Conservation (phyloP, 1,284 basidiomycete species). For the Termitomyces sp. region DNA sequence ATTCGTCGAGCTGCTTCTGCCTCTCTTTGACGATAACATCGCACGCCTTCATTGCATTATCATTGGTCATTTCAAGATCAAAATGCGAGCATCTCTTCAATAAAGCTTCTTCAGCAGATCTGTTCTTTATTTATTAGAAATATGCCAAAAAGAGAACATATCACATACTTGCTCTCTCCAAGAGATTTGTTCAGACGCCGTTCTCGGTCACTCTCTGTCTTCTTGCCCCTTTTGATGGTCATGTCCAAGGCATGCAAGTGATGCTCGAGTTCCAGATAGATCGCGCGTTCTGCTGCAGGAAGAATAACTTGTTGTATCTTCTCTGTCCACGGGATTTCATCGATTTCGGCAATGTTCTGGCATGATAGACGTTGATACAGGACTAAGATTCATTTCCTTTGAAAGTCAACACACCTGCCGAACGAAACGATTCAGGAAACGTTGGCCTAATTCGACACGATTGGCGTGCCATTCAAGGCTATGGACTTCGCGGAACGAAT, state of each 20-base stretch:
- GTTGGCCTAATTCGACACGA: slow-evolving; percentile 79
- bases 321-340: slow-evolving; percentile 82
- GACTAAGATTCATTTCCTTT: neutral
- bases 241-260: slow-evolving; percentile 87
- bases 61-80: slow-evolving; percentile 74
- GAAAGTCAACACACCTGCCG: slow-evolving; percentile 57
- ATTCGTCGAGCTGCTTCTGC: slow-evolving; percentile 72
- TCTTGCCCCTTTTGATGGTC: slow-evolving; percentile 79
- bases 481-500: slow-evolving; percentile 93
- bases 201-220: slow-evolving; percentile 88
- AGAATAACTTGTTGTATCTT: slow-evolving; percentile 67
- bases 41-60: slow-evolving; percentile 85
- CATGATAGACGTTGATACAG: neutral
- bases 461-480: slow-evolving; percentile 90
- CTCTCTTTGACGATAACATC: slow-evolving; percentile 87
- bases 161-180: slow-evolving; percentile 78
- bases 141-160: neutral
- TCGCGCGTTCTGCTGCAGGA: slow-evolving; percentile 91
- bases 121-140: slow-evolving; percentile 22
- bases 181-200: slow-evolving; percentile 82
- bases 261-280: slow-evolving; percentile 95
- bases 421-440: slow-evolving; percentile 80
- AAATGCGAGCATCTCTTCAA: slow-evolving; percentile 94
- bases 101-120: slow-evolving; percentile 85
- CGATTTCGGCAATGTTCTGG: slow-evolving; percentile 94